Evolutionary conservation across 352 stramenopile genomes (phyloP), one percentile per base, ranked within the genome.

Genomic region (Globisporangium barbulae): DNA sequence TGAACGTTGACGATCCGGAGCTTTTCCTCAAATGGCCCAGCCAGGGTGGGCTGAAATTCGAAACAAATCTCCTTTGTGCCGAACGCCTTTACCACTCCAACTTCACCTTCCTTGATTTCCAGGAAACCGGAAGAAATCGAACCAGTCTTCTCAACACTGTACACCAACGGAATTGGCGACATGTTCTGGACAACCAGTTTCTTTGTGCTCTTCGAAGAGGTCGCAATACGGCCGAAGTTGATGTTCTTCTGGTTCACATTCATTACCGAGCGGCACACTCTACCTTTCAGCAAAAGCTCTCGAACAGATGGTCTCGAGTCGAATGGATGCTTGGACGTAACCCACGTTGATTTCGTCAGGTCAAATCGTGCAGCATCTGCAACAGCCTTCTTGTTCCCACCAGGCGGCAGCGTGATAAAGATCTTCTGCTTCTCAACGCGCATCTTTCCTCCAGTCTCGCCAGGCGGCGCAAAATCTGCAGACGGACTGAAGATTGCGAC

Each of bases 221-320:
- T 83, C 30, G 88, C 79, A 52, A 96, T 96, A 15, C 88, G 82
- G 1, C 88, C 88, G 61, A 96, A 96, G 66, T 96, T 96, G 66
- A 96, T 96, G 62, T 96, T 96, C 61, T 96, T 96, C 69, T 96
- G 88, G 60, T 96, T 96, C 53, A 96, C 87, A 48, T 95, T 93
- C 78, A 96, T 81, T 12, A 96, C 83, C 1, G 87, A 95, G 19
- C 87, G 85, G 42, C 83, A 95, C 10, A 96, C 85, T 59, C 84
- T 83, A 63, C 85, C 83, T 64, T 94, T 93, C 5, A 96, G 72
- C 7, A 96, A 68, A 42, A 96, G 65, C 49, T 96, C 88, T 58
- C 88, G 78, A 25, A 96, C 87, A 19, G 85, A 94, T 35, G 81
- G 63, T 0, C 83, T 70, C 37, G 81, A 85, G 68, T 94, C 85